Percentiles rank a stretch among this genome's conserved stretches.
phyloP scores from a whole-genome alignment of 768 basidiomycete genomes.

The Leccinellum luteum region DNA sequence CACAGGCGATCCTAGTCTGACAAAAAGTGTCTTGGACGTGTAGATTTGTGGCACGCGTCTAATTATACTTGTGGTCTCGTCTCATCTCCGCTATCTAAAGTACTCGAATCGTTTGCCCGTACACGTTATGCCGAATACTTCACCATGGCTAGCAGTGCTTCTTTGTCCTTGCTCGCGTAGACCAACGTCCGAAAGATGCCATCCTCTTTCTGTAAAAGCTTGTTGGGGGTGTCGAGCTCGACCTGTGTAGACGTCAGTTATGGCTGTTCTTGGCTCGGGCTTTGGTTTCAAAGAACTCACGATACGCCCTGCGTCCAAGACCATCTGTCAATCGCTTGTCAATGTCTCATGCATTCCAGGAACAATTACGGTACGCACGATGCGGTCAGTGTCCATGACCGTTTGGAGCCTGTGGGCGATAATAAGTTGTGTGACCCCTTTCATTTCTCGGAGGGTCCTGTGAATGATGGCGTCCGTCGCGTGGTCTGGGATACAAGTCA shows the following conservation, averaged over 20 bases:
- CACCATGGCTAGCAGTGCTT: conserved; percentile 1
- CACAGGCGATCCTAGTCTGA: conserved; percentile 27
- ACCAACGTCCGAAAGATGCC: conserved; percentile 2
- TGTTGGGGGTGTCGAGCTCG: conserved; percentile 4
- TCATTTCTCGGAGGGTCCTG: conserved; percentile 4
- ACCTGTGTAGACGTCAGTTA: background rate
- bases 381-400: conserved; percentile 10
- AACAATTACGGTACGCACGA: background rate
- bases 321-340: background rate
- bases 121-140: conserved; percentile 2
- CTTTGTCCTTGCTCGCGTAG: conserved; percentile 6
- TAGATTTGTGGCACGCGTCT: conserved; percentile 4
- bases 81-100: conserved; percentile 3
- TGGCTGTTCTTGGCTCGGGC: background rate
- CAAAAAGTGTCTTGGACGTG: conserved; percentile 6
- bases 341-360: background rate
- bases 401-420: conserved; percentile 7
- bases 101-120: conserved; percentile 8
- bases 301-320: conserved; percentile 10
- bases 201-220: background rate
- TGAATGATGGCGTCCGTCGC: conserved; percentile 9
- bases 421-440: conserved; percentile 7
- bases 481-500: background rate
- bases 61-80: conserved; percentile 1
- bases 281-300: background rate